Evolutionary conservation across 2,329 filamentous ascomycete species (phyloP).

Genomic region (Trichophyton verrucosum): DNA sequence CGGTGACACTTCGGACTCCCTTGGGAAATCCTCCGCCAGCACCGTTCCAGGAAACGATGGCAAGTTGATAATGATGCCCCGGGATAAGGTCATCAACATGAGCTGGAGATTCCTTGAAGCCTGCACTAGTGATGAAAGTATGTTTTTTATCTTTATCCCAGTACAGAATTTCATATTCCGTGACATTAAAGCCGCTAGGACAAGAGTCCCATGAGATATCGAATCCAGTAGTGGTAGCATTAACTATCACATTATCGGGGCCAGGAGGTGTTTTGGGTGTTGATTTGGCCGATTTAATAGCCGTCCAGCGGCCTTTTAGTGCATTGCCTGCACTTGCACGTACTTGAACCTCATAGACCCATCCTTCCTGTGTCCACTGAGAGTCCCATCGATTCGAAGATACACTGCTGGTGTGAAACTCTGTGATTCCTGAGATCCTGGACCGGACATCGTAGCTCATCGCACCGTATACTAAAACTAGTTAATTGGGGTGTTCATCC

Average conservation of each 20-base stretch:
- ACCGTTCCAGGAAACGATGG: not conserved
- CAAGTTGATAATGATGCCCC: not conserved
- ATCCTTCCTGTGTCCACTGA: not conserved
- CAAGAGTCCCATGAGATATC: not conserved
- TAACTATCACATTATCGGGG: not conserved
- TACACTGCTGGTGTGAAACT: not conserved
- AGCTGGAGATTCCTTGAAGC: not conserved
- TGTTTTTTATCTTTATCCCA: not conserved
- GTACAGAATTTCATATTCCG: not conserved
- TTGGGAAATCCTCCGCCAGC: slow-evolving; percentile 1
- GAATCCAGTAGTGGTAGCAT: not conserved
- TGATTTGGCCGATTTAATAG: not conserved
- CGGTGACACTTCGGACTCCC: not conserved
- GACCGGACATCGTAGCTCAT: not conserved
- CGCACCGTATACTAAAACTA: not conserved
- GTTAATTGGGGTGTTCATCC: not conserved
- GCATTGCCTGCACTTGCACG: not conserved
- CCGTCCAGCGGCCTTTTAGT: not conserved
- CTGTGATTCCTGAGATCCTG: not conserved
- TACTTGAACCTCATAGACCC: not conserved
- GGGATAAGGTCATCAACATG: not conserved
- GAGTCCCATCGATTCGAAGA: not conserved
- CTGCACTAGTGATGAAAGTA: not conserved
- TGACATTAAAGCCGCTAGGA: not conserved
- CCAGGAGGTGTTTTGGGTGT: not conserved